Conservation (phyloP, 345 rosid genomes). For the Hibiscus mutabilis region DNA sequence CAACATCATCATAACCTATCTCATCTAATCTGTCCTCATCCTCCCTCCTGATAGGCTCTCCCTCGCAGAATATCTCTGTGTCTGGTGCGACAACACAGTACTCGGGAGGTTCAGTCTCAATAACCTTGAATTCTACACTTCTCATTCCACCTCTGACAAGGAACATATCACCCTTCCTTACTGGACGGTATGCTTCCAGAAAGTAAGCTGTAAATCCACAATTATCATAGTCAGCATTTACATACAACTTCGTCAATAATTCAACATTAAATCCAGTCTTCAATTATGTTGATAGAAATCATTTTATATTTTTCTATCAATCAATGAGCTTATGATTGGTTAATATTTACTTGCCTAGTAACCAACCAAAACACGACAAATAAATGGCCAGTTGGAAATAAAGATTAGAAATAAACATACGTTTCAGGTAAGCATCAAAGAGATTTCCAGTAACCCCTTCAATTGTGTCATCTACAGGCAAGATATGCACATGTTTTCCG, state of each 20-base stretch:
- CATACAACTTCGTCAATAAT: not conserved
- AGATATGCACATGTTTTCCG: conserved; percentile 89
- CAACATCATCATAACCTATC: conserved; percentile 95
- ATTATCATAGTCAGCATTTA: conserved; percentile 12
- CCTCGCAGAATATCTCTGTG: conserved; percentile 95
- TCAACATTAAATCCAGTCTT: not conserved
- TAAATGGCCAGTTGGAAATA: not conserved
- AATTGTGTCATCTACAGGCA: conserved; percentile 83
- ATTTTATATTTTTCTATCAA: too few relatives aligned
- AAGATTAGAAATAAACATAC: conserved; percentile 35
- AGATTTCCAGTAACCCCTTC: conserved; percentile 94
- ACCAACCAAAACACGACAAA: not conserved
- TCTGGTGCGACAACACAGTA: conserved; percentile 97
- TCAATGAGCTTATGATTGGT: too few relatives aligned
- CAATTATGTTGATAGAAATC: not conserved
- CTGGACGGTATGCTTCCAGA: conserved; percentile 88
- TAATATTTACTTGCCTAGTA: not conserved
- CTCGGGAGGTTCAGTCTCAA: conserved; percentile 83
- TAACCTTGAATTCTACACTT: conserved; percentile 84
- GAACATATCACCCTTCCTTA: conserved; percentile 91
- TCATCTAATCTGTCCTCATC: conserved; percentile 92
- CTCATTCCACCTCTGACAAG: conserved; percentile 98
- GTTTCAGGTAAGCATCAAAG: conserved; percentile 83
- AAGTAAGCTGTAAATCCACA: conserved; percentile 64
- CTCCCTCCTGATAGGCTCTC: conserved; percentile 86